Base-by-base conservation (phyloP, 257 asterid species). In the Petunia secreta region DNA sequence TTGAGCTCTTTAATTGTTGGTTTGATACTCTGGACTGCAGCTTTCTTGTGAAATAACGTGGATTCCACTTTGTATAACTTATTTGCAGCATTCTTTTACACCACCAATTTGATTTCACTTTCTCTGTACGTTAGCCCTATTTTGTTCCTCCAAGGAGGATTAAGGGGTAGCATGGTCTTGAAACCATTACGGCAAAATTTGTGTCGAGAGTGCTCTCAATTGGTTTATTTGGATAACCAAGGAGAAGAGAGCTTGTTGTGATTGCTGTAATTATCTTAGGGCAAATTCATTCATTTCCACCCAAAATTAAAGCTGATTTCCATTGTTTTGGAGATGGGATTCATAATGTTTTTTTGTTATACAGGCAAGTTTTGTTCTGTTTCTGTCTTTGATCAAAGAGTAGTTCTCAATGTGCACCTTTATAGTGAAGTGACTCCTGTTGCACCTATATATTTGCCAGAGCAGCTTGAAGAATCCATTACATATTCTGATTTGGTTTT, bases 81-180 rank as follows among this genome's bases (percentile, higher is more conserved):
- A 79, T 80, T 65, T 54, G 78, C 81, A 63, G 77, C 83, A 46
- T 73, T 63, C 76, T 79, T 80, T 67, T 78, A 63, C 57, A 5
- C 15, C 40, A 71, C 75, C 65, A 58, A 54, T 58, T 80, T 58
- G 80, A 63, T 58, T 77, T 66, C 41, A 50, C 69, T 15, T 69
- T 16, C 63, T 39, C 36, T 40, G 63, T 75, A 43, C 77, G 66
- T 75, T 63, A 80, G 79, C 91, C 93, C 92, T 77, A 81, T 91
- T 91, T 93, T 90, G 95, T 86, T 82, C 84, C 84, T 82, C 84
- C 60, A 63, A 67, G 74, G 11, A 80, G 82, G 88, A 67, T 87
- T 73, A 78, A 80, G 85, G 89, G 88, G 83, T 88, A 76, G 81
- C 75, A 71, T 54, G 68, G 69, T 76, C 83, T 52, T 83, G 74